phyloP scores from a whole-genome alignment of 352 stramenopile species.

The Globisporangium camurandrum region DNA sequence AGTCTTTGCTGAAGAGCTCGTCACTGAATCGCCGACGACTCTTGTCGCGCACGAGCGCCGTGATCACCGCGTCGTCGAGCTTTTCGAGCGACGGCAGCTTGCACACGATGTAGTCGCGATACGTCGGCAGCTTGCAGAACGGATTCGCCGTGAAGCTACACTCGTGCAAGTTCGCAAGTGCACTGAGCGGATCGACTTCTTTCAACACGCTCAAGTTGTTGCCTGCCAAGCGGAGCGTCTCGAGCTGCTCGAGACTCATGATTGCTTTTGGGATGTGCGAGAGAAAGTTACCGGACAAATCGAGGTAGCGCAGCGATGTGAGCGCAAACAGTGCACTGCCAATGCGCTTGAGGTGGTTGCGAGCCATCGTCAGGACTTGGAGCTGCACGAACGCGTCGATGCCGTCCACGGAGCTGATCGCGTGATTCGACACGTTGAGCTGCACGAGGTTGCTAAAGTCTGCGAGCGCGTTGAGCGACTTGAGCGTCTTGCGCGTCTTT shows the following conservation, averaged over 20 bases:
- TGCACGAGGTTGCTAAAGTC: conserved; percentile 40
- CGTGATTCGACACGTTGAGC: conserved; percentile 62
- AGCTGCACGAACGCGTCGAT: conserved; percentile 43
- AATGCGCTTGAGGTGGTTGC: conserved; percentile 70
- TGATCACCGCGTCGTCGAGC: conserved; percentile 49
- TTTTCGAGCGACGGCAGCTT: conserved; percentile 54
- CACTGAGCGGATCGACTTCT: conserved; percentile 52
- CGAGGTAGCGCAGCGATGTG: conserved; percentile 31
- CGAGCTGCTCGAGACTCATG: conserved; percentile 31
- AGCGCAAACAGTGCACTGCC: conserved; percentile 37
- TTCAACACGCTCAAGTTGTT: conserved; percentile 70
- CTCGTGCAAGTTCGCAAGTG: conserved; percentile 52
- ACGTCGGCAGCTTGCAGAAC: conserved; percentile 67
- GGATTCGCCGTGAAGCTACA: conserved; percentile 62
- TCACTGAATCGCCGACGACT: conserved; percentile 56
- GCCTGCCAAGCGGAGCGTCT: conserved; percentile 57
- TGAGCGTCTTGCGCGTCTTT: conserved; percentile 47
- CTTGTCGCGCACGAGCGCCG: conserved; percentile 35
- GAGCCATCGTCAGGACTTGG: conserved; percentile 35
- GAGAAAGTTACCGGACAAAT: conserved; percentile 80
- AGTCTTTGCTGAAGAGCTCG: conserved; percentile 47
- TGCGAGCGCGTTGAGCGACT: conserved; percentile 40
- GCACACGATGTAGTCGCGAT: conserved; percentile 65
- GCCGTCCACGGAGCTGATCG: conserved; percentile 42
- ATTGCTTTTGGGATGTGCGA: conserved; percentile 59